Conservation (phyloP, 192 early-diverging fungal genomes). For the Coemansia sp. region DNA sequence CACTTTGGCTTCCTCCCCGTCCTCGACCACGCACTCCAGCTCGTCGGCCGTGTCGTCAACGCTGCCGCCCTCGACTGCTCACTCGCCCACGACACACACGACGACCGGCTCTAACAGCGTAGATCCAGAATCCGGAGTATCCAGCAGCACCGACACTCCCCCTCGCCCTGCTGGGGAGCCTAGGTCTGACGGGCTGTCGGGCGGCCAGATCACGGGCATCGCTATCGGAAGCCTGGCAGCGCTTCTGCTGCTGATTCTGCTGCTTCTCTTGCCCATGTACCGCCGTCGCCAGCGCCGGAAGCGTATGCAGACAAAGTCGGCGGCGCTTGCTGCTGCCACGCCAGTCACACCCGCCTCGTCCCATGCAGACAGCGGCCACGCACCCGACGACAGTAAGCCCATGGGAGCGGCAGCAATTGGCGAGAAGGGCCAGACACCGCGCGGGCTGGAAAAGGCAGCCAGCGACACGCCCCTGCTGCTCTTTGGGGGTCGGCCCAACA, state of each 20-base stretch:
- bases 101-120: background rate
- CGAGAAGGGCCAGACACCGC: conserved; percentile 22
- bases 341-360: background rate
- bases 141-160: background rate
- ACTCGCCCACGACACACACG: background rate
- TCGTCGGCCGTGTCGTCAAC: conserved; percentile 1
- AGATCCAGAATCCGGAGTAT: background rate
- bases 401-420: background rate
- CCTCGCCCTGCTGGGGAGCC: background rate
- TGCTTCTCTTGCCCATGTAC: conserved; percentile 35
- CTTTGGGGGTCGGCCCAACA: conserved; percentile 38
- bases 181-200: conserved; percentile 34
- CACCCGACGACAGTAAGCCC: background rate
- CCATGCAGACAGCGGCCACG: background rate
- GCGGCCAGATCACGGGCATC: conserved; percentile 44
- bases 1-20: background rate
- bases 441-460: conserved; percentile 17
- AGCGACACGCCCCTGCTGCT: conserved; percentile 47
- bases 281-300: conserved; percentile 35
- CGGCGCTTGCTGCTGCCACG: conserved; percentile 8
- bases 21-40: background rate
- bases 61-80: background rate
- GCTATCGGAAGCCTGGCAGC: conserved; percentile 35
- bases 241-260: conserved; percentile 34
- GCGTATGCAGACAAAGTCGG: conserved; percentile 27